Percentiles rank a stretch among this genome's conserved stretches.
Evolutionary conservation across 768 basidiomycete species (phyloP).

Genomic region (Guyanaporus albipodus): DNA sequence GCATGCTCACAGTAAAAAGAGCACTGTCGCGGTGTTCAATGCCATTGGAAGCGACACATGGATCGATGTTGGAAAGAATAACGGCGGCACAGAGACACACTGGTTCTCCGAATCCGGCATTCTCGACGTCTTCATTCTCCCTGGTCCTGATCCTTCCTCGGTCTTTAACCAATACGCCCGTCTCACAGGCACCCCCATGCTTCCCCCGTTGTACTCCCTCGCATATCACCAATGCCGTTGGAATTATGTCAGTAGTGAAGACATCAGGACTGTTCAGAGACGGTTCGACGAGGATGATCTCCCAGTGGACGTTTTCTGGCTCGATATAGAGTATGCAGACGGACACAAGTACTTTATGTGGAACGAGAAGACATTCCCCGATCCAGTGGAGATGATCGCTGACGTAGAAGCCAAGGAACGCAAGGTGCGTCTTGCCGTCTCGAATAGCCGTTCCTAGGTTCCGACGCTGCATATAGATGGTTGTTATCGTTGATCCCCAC

Average conservation of each 20-base stretch:
- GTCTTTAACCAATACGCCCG: conserved; percentile 82
- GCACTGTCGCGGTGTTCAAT: conserved; percentile 89
- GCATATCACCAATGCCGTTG: conserved; percentile 98
- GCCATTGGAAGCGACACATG: conserved; percentile 89
- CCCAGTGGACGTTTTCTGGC: conserved; percentile 95
- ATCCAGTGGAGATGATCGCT: conserved; percentile 90
- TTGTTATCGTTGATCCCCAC: conserved; percentile 96
- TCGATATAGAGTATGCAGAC: conserved; percentile 93
- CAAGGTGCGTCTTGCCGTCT: conserved; percentile 52
- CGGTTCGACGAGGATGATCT: conserved; percentile 93
- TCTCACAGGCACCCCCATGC: conserved; percentile 79
- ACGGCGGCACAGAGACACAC: conserved; percentile 75
- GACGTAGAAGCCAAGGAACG: conserved; percentile 81
- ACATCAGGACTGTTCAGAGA: conserved; percentile 78
- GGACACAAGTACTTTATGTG: conserved; percentile 98
- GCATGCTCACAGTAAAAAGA: conserved; percentile 85
- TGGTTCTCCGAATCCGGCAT: conserved; percentile 99
- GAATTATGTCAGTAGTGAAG: conserved; percentile 93
- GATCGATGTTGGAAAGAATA: conserved; percentile 74
- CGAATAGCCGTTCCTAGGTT: background rate
- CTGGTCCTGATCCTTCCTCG: conserved; percentile 80
- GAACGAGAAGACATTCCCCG: conserved; percentile 89
- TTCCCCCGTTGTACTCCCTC: conserved; percentile 90
- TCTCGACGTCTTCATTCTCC: conserved; percentile 88
- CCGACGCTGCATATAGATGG: conserved; percentile 60